Conservation (phyloP, 176 grass and related monocot species). For the Secale cereale region DNA sequence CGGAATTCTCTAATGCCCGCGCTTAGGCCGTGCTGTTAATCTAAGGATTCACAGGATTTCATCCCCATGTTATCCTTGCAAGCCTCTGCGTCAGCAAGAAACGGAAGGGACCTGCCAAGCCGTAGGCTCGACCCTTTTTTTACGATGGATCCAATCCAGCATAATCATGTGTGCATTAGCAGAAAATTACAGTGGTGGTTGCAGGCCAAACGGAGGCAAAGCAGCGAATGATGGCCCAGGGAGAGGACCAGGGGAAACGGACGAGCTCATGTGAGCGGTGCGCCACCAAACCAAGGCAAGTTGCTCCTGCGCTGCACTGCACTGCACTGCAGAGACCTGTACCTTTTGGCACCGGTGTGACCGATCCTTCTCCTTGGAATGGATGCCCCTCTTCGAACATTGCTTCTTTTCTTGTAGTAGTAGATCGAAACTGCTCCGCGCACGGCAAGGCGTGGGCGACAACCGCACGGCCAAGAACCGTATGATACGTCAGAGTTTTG, state of each 20-base stretch:
- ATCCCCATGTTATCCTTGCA: no score
- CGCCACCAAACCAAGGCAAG: not conserved
- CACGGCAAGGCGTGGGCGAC: no score
- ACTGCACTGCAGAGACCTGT: not conserved
- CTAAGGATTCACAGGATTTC: no score
- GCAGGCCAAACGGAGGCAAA: not conserved
- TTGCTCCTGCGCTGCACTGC: not conserved
- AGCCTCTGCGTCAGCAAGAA: not conserved
- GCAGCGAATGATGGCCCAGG: not conserved
- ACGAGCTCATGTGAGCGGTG: constrained; percentile 2
- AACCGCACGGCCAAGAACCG: no score
- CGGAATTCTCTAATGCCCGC: not conserved
- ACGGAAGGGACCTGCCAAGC: not conserved
- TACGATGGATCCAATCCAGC: not conserved
- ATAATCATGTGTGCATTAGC: not conserved
- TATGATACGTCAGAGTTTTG: no score
- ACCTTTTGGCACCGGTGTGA: not conserved
- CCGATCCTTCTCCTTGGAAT: not conserved
- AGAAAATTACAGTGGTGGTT: not conserved
- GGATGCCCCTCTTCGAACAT: no score
- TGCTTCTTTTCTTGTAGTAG: no score
- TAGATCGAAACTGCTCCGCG: no score
- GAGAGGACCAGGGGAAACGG: not conserved
- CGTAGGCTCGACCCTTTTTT: no score
- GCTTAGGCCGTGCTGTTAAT: not conserved